Percentiles rank a stretch among this genome's conserved stretches.
Evolutionary conservation across 2,329 filamentous ascomycete species (phyloP).

Genomic region (Xylariaceae sp.): DNA sequence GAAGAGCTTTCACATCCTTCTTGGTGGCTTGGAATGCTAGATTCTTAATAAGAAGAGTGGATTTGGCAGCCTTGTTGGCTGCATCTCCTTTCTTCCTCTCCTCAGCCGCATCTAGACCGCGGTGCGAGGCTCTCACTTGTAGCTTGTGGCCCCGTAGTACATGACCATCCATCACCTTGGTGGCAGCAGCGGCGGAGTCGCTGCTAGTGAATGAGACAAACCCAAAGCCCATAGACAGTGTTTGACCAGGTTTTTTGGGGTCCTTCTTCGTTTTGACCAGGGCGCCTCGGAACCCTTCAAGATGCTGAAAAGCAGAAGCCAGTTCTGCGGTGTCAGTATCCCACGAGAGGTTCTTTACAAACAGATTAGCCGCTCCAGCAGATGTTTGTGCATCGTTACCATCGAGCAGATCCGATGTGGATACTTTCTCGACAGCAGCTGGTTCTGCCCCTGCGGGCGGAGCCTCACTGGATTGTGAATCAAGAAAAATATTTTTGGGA

Average conservation of each 20-base stretch:
- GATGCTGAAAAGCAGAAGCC: constrained; percentile 71
- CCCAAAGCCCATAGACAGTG: constrained; percentile 95
- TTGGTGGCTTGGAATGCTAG: constrained; percentile 93
- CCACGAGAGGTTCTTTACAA: constrained; percentile 93
- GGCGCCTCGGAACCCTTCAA: constrained; percentile 87
- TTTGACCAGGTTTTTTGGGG: constrained; percentile 82
- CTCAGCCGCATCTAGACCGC: constrained; percentile 81
- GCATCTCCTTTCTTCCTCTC: constrained; percentile 80
- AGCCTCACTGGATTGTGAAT: constrained; percentile 28
- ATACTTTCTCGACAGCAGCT: constrained; percentile 57
- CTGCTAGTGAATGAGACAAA: constrained; percentile 86
- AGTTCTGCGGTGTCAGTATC: constrained; percentile 75
- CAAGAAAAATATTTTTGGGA: constrained; percentile 72
- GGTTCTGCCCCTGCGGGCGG: constrained; percentile 28
- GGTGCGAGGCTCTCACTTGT: constrained; percentile 82
- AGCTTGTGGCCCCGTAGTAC: constrained; percentile 85
- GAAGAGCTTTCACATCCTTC: constrained; percentile 83
- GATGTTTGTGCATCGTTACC: constrained; percentile 44
- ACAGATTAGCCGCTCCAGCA: constrained; percentile 74
- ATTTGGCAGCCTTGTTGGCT: constrained; percentile 70
- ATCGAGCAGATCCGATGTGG: constrained; percentile 64
- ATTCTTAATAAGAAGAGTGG: constrained; percentile 97
- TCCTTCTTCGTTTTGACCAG: constrained; percentile 91
- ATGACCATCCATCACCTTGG: constrained; percentile 83
- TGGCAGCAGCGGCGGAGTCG: constrained; percentile 73